These are phyloP conservation scores for Penicillium canariense DNA, from an alignment of 495 filamentous ascomycete species.

Conservation along the genomic window DNA sequence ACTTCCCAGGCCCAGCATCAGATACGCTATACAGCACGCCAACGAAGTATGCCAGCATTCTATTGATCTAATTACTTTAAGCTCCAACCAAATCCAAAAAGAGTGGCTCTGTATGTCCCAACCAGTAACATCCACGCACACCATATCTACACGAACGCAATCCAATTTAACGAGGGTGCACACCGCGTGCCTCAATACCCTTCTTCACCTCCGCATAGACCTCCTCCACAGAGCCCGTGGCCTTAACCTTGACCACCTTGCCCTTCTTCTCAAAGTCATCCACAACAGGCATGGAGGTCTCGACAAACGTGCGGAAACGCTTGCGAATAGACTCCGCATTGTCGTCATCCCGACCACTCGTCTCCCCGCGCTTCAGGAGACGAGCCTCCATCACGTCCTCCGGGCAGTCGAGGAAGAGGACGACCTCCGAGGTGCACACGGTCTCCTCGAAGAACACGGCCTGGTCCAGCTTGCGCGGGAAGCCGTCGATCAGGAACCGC, in stretches of 20 bases:
- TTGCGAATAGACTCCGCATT: constrained; percentile 95
- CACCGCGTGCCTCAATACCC: constrained; percentile 46
- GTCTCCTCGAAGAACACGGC: constrained; percentile 87
- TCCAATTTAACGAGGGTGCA: constrained; percentile 32
- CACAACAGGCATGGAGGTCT: constrained; percentile 97
- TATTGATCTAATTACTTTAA: constrained; percentile 11
- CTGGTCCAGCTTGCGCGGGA: constrained; percentile 96
- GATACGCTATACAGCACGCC: background rate
- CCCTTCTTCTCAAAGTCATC: constrained; percentile 73
- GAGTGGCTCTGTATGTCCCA: background rate
- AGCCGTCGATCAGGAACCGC: constrained; percentile 88
- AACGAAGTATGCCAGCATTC: background rate
- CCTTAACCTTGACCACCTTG: constrained; percentile 75
- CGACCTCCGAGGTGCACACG: constrained; percentile 77
- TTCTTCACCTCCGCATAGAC: constrained; percentile 70
- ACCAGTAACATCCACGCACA: background rate
- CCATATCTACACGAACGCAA: background rate
- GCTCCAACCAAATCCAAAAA: background rate
- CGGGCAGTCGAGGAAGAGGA: constrained; percentile 87
- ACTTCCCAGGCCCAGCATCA: too few relatives aligned
- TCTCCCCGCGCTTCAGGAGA: constrained; percentile 86
- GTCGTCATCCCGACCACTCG: constrained; percentile 84
- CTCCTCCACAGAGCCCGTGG: constrained; percentile 62
- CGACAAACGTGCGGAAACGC: constrained; percentile 87
- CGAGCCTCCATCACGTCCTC: constrained; percentile 83